Conservation (phyloP, 2,329 filamentous ascomycete species). For the Aspergillus tubingensis region DNA sequence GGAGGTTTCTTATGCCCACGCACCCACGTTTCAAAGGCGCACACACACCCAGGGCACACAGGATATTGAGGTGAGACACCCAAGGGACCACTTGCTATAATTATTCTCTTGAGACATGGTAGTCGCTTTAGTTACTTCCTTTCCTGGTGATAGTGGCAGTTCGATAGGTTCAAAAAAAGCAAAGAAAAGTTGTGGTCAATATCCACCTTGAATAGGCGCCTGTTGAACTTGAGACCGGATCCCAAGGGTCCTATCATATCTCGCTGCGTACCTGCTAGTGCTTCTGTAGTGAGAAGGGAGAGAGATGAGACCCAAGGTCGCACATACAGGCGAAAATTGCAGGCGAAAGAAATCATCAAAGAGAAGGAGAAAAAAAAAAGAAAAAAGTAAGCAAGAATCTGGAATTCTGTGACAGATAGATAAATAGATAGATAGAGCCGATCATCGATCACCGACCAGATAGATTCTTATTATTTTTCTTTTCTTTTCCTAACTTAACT, state of each 20-base stretch:
- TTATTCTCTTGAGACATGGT: slow-evolving; percentile 7
- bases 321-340: neutral
- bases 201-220: neutral
- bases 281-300: neutral
- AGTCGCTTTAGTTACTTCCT: neutral
- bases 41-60: slow-evolving; percentile 7
- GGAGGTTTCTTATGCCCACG: slow-evolving; percentile 1
- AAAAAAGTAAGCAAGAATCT: neutral
- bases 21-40: neutral
- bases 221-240: neutral
- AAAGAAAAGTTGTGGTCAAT: neutral
- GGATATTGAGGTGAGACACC: slow-evolving; percentile 7
- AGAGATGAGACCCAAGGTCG: neutral
- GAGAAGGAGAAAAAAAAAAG: no score
- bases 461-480: neutral
- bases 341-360: no score
- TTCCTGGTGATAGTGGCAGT: slow-evolving; percentile 1
- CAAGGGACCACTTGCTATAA: slow-evolving; percentile 3
- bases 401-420: neutral
- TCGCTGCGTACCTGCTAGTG: neutral
- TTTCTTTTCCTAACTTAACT: neutral
- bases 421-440: neutral
- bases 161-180: slow-evolving; percentile 1
- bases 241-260: slow-evolving; percentile 6
- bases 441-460: neutral